Percentiles rank a stretch among this genome's conserved stretches.
Conservation (phyloP, 2,329 filamentous ascomycete species). For the Zarea fungicola region DNA sequence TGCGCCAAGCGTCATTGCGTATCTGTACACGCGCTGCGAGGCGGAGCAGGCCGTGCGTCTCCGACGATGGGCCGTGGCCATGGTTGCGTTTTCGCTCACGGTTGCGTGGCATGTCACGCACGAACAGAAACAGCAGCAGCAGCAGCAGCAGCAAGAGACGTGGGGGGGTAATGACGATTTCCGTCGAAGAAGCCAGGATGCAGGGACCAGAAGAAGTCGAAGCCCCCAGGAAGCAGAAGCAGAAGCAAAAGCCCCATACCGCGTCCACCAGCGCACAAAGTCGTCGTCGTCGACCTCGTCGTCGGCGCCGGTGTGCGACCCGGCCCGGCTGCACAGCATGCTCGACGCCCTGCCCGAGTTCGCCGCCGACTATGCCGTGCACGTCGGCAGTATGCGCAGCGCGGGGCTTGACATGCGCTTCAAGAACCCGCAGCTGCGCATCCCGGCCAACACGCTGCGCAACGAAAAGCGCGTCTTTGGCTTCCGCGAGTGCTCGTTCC, state of each 20-base stretch:
- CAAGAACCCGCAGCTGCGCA: conserved; percentile 57
- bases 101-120: conserved; percentile 21
- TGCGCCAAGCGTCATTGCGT: conserved; percentile 43
- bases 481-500: conserved; percentile 58
- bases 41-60: conserved; percentile 44
- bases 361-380: conserved; percentile 44
- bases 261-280: not conserved
- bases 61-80: conserved; percentile 55
- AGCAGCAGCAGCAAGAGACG: conserved; percentile 17
- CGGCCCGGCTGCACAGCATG: conserved; percentile 36
- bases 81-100: conserved; percentile 52
- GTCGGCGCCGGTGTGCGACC: conserved; percentile 9
- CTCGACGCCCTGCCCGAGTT: conserved; percentile 43
- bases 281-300: conserved; percentile 1
- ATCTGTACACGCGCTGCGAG: conserved; percentile 51
- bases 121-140: conserved; percentile 9
- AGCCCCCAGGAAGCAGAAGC: too few species aligned
- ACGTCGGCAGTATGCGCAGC: conserved; percentile 47
- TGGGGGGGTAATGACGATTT: conserved; percentile 18
- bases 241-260: too few species aligned
- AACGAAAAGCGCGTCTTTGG: conserved; percentile 55
- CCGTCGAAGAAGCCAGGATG: too few species aligned
- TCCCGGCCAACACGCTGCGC: conserved; percentile 50
- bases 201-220: too few species aligned
- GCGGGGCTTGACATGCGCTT: conserved; percentile 47